Conservation (phyloP, 164 flowering plant genomes). For the Piper betle region DNA sequence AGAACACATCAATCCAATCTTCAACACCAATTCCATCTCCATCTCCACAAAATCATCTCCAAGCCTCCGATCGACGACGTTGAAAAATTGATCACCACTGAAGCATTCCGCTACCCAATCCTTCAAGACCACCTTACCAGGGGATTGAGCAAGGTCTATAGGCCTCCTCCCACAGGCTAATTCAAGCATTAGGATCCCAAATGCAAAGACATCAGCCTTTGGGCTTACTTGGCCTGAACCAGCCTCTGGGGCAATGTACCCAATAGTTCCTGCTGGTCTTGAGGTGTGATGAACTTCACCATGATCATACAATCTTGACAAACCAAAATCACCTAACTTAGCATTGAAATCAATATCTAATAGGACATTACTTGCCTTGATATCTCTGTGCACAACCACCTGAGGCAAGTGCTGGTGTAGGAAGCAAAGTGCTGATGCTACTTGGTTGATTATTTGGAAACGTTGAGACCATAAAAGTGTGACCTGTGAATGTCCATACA, state of each 20-base stretch:
- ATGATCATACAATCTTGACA: slow-evolving; percentile 9
- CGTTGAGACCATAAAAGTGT: slow-evolving; percentile 40
- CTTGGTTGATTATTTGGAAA: slow-evolving; percentile 7
- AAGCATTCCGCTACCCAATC: slow-evolving; percentile 7
- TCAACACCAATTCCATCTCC: slow-evolving; percentile 8
- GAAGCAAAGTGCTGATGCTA: slow-evolving; percentile 8
- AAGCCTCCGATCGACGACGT: slow-evolving; percentile 1
- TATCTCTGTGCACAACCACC: slow-evolving; percentile 8
- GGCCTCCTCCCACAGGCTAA: slow-evolving; percentile 8
- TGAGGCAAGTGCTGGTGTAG: slow-evolving; percentile 11
- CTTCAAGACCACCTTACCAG: not conserved
- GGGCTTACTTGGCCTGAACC: slow-evolving; percentile 1
- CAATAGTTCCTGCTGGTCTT: slow-evolving; percentile 5
- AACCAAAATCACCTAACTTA: slow-evolving; percentile 10
- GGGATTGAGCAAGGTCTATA: not conserved
- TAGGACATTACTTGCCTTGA: slow-evolving; percentile 12
- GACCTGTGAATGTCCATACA: slow-evolving; percentile 34
- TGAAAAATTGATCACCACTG: not conserved
- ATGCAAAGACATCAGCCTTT: slow-evolving; percentile 8
- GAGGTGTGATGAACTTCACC: slow-evolving; percentile 6
- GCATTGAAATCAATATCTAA: slow-evolving; percentile 8
- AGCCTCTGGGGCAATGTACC: slow-evolving; percentile 10
- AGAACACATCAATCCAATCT: slow-evolving; percentile 10
- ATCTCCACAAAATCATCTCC: slow-evolving; percentile 1
- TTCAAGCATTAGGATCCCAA: slow-evolving; percentile 9